Evolutionary conservation across 352 stramenopile species (phyloP).

Genomic region (Phytophthora meadii): DNA sequence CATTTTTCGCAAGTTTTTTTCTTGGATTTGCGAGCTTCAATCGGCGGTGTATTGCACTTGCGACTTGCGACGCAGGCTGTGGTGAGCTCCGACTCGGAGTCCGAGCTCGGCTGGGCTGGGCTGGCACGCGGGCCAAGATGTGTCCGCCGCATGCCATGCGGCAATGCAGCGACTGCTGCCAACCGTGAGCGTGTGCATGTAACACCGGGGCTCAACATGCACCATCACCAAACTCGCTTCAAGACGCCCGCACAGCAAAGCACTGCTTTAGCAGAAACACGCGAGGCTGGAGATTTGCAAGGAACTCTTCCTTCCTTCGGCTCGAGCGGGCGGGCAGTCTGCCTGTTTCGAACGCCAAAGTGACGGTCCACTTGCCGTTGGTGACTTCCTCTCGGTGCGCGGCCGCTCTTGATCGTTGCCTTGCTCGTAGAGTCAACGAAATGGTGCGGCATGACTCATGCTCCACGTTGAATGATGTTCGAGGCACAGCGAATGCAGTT

Average conservation of each 20-base stretch:
- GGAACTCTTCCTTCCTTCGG: neutral
- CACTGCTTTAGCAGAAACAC: constrained; percentile 18
- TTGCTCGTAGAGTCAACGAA: neutral
- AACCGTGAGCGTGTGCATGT: too few relatives aligned
- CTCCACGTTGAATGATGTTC: too few relatives aligned
- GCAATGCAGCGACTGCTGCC: neutral
- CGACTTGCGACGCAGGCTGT: constrained; percentile 7
- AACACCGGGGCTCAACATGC: too few relatives aligned
- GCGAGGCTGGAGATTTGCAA: constrained; percentile 9
- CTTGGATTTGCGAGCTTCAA: constrained; percentile 27
- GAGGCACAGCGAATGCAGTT: neutral
- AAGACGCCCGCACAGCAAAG: constrained; percentile 12
- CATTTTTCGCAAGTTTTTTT: constrained; percentile 10
- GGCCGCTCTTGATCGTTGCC: constrained; percentile 1
- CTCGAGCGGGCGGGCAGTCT: neutral
- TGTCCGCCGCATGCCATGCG: constrained; percentile 2
- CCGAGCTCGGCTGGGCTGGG: too few relatives aligned
- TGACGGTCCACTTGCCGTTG: constrained; percentile 6
- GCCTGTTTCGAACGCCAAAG: constrained; percentile 9
- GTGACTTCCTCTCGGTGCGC: constrained; percentile 4
- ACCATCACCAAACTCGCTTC: too few relatives aligned
- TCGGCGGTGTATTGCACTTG: constrained; percentile 31
- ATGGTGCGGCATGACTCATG: neutral
- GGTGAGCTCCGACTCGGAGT: constrained; percentile 5
- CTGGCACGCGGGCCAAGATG: constrained; percentile 25